Percentiles rank a stretch among this genome's conserved stretches.
These are phyloP conservation scores for Lagenidium giganteum DNA, from an alignment of 352 stramenopile genomes.

Conservation along the genomic window DNA sequence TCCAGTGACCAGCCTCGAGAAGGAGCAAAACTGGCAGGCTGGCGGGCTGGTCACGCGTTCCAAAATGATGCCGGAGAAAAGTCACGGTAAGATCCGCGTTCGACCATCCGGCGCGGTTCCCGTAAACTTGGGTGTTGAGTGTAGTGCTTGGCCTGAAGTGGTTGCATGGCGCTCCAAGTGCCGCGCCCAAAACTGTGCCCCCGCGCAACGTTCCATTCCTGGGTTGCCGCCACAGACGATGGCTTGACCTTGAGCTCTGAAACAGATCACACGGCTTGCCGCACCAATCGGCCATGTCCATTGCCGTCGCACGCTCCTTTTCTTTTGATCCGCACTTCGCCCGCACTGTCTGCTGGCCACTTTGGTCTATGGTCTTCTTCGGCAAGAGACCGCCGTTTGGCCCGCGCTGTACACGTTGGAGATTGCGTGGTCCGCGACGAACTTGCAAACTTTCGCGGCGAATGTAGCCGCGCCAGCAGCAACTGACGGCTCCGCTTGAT, in stretches of 20 bases:
- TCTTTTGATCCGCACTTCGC: conserved; percentile 12
- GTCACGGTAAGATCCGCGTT: conserved; percentile 4
- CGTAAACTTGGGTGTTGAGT: conserved; percentile 15
- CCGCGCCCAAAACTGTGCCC: conserved; percentile 19
- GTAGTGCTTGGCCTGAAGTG: conserved; percentile 3
- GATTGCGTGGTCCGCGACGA: conserved; percentile 4
- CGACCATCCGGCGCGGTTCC: conserved; percentile 19
- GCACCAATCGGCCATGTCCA: conserved; percentile 7
- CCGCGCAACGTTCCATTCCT: neutral
- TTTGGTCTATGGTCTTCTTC: conserved; percentile 9
- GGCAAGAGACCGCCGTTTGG: conserved; percentile 21
- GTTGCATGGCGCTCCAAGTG: conserved; percentile 14
- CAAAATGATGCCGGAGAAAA: conserved; percentile 17
- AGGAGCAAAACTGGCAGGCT: conserved; percentile 9
- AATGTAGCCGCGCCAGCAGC: no score
- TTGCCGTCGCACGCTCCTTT: conserved; percentile 14
- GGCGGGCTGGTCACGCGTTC: neutral
- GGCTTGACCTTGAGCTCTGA: conserved; percentile 11
- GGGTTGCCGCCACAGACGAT: conserved; percentile 3
- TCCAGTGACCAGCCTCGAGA: conserved; percentile 10
- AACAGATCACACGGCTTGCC: conserved; percentile 13
- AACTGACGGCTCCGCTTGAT: conserved; percentile 2
- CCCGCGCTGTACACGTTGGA: conserved; percentile 13
- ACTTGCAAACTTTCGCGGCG: neutral
- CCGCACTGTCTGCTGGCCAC: conserved; percentile 13